Evolutionary conservation across 2,329 filamentous ascomycete species (phyloP), one percentile per base, ranked within the genome.

Genomic region (Monosporascus cannonballus): DNA sequence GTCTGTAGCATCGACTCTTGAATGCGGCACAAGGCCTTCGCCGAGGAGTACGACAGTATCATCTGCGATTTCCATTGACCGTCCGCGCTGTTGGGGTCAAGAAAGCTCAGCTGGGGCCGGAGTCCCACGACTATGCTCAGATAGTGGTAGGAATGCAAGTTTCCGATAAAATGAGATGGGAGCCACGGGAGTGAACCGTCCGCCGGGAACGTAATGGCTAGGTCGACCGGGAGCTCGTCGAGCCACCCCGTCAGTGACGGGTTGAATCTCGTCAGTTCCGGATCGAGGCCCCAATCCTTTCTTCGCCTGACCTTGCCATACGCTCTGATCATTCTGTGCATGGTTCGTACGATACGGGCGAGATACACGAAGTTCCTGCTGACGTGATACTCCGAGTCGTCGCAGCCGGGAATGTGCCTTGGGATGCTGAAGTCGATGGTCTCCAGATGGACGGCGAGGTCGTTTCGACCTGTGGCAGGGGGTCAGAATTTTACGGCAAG

Each of bases 31-130:
- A 97, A 78, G 41, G 81, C 82, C 69, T 94, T 95, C 39, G 93
- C 91, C 1, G 92, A 87, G 41, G 83, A 82, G 66, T 95, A 93
- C 65, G 90, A 96, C 20, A 91, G 78, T 62, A 87, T 76, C 87
- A 97, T 93, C 63, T 96, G 89, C 47, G 86, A 81, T 68, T 90
- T 96, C 90, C 92, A 96, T 54, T 84, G 80, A 3, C 86, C 87
- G 49, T 90, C 87, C 7, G 80, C 72, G 5, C 76, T 71, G 52
- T 84, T 87, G 1, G 87, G 87, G 53, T 92, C 87, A 51, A 92
- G 83, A 52, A 89, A 86, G 14, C 85, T 85, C 39, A 97, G 73
- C 64, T 96, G 91, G 20, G 93, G 92, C 42, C 93, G 83, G 67
- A 96, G 87, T 54, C 96, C 85, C 70, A 97, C 84, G 51, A 97